Percentiles rank a stretch among this genome's conserved stretches.
phyloP scores from a whole-genome alignment of 345 rosid genomes.

The Citrus sp. region DNA sequence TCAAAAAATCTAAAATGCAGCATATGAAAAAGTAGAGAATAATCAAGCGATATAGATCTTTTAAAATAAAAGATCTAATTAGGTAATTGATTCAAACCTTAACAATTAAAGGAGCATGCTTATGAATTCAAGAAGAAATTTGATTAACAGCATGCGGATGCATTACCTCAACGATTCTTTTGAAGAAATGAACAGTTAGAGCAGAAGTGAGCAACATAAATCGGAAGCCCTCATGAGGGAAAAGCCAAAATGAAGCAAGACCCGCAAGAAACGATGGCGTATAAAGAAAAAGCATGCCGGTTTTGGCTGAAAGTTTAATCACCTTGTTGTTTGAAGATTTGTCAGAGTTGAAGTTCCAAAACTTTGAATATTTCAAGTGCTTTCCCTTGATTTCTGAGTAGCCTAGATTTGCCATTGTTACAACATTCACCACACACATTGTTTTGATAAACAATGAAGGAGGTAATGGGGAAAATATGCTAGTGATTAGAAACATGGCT shows the following conservation, averaged over 20 bases:
- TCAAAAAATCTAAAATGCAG: too few species aligned
- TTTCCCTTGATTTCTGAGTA: slow-evolving; percentile 48
- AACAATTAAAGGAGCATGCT: too few species aligned
- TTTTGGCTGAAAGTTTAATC: slow-evolving; percentile 38
- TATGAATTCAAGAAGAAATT: background rate
- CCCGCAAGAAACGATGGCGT: slow-evolving; percentile 57
- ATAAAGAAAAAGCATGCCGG: slow-evolving; percentile 57
- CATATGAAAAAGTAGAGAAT: too few species aligned
- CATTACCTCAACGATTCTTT: slow-evolving; percentile 53
- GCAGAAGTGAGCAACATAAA: slow-evolving; percentile 47
- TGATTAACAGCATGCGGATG: background rate
- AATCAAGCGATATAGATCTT: too few species aligned
- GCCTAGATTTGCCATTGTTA: slow-evolving; percentile 29
- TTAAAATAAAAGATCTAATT: too few species aligned
- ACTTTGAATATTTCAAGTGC: slow-evolving; percentile 59
- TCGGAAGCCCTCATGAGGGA: slow-evolving; percentile 43
- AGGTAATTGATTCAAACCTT: too few species aligned
- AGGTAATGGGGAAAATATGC: slow-evolving; percentile 34
- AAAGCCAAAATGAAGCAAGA: slow-evolving; percentile 43
- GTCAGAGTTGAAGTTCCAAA: slow-evolving; percentile 19
- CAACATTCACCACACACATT: slow-evolving; percentile 31
- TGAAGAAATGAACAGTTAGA: slow-evolving; percentile 67
- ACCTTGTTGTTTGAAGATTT: background rate
- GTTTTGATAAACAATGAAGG: slow-evolving; percentile 30
- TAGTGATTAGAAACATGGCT: slow-evolving; percentile 2